Conservation (phyloP, 2,329 filamentous ascomycete genomes). For the Didymosphaeria variabile region DNA sequence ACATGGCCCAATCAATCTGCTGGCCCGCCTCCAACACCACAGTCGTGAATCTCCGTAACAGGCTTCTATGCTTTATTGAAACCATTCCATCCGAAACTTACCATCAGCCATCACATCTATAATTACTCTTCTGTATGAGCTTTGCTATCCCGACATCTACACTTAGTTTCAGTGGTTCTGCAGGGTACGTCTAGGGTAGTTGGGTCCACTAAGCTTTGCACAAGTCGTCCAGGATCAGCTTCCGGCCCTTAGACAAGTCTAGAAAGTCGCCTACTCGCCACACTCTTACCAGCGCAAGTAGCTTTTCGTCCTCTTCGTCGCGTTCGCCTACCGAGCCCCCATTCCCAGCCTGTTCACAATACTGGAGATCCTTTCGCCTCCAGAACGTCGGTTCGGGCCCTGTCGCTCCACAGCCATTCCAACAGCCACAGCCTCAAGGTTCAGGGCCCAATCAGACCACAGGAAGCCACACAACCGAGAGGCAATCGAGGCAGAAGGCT, state of each 20-base stretch:
- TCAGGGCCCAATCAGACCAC: conserved; percentile 40
- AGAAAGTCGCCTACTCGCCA: conserved; percentile 49
- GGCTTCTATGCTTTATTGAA: neutral
- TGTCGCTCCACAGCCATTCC: conserved; percentile 41
- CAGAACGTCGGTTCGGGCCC: conserved; percentile 41
- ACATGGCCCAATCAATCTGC: neutral
- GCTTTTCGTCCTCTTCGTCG: conserved; percentile 17
- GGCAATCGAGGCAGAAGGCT: conserved; percentile 47
- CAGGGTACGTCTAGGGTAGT: conserved; percentile 18
- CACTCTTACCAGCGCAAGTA: conserved; percentile 30
- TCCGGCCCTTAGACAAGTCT: conserved; percentile 44
- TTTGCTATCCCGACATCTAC: conserved; percentile 17
- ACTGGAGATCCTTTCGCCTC: conserved; percentile 49
- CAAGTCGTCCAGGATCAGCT: conserved; percentile 40
- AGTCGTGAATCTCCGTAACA: neutral
- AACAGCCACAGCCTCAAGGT: conserved; percentile 38
- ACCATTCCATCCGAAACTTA: neutral
- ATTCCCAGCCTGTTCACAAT: conserved; percentile 25
- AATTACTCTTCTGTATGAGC: conserved; percentile 5
- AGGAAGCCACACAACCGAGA: conserved; percentile 28
- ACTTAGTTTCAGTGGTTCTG: conserved; percentile 18
- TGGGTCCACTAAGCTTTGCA: conserved; percentile 44
- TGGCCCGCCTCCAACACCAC: neutral
- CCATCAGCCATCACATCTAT: neutral
- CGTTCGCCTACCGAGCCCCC: conserved; percentile 20